Evolutionary conservation across 2,329 filamentous ascomycete species (phyloP), one percentile per base, ranked within the genome.

Genomic region (Fusarium sp.): DNA sequence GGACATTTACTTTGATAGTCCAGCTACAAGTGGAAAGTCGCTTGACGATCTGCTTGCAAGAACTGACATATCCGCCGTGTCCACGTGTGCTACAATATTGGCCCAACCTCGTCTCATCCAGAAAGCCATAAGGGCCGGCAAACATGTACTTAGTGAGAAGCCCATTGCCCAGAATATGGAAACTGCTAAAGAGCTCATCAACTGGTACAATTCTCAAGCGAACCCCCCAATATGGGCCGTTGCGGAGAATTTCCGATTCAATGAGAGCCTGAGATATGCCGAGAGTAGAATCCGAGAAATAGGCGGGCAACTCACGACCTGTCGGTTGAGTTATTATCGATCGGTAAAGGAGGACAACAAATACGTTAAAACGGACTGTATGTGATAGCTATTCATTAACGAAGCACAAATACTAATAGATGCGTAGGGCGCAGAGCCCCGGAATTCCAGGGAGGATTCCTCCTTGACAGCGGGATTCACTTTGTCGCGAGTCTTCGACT

Each of bases 401-500:
- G 3, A 26, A 6, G 21, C 6, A 8, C 9, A 26, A 6, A 28
- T n/a, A 3, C 31, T 55, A 7, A 55, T 19, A 31, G 4, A 6
- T 38, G 7, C 5, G 15, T 26, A 55, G 52, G 65, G 65, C 49
- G 65, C 31, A 50, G 50, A 24, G 39, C 24, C 17, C 62, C 65
- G 0, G 47, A 51, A 2, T 56, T 63, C 11, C 54, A 51, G 28
- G 54, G 54, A 7, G 54, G 45, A 9, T 57, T 51, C 28, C 28
- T 57, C 11, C 54, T 54, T 2, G 66, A 69, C 31, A 51, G 58
- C 11, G 66, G 66, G 9, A 65, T 69, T 36, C 66, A 69, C 50
- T 67, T 61, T n/a, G 43, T 67, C 34, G 66, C 59, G 7, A 65
- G 57, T 11, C 50, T 69, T 11, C 38, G 4, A 3, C 34, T 44